Percentiles rank a stretch among this genome's conserved stretches.
These are phyloP conservation scores for Aleurites moluccanus DNA, from an alignment of 441 rosid species.

Conservation along the genomic window DNA sequence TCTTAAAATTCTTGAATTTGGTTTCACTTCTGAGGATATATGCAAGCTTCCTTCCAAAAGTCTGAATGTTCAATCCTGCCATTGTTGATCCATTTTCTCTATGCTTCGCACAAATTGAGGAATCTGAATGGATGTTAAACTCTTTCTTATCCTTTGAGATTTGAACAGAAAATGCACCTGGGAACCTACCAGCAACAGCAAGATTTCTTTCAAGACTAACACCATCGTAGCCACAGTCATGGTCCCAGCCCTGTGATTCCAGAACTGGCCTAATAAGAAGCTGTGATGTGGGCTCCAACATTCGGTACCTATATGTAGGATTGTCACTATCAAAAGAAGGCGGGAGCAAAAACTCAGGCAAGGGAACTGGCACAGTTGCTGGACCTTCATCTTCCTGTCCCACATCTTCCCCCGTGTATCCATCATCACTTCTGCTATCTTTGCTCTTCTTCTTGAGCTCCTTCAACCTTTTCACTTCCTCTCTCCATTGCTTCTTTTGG, in stretches of 20 bases:
- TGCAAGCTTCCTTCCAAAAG: conserved; percentile 78
- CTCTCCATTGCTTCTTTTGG: conserved; percentile 60
- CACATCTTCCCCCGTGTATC: conserved; percentile 49
- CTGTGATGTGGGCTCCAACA: conserved; percentile 77
- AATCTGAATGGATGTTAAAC: conserved; percentile 74
- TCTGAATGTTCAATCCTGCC: conserved; percentile 89
- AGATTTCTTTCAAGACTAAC: conserved; percentile 57
- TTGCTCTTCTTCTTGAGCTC: conserved; percentile 46
- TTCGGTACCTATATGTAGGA: conserved; percentile 79
- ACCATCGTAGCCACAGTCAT: conserved; percentile 87
- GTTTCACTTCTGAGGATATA: conserved; percentile 75
- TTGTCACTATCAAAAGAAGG: conserved; percentile 77
- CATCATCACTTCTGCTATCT: conserved; percentile 35
- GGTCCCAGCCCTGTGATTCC: conserved; percentile 92
- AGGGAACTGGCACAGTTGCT: conserved; percentile 73
- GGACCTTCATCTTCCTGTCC: conserved; percentile 67
- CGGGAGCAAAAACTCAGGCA: conserved; percentile 80
- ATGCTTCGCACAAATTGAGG: conserved; percentile 67
- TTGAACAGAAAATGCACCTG: conserved; percentile 62
- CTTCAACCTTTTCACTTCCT: conserved; percentile 33
- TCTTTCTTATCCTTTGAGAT: conserved; percentile 82
- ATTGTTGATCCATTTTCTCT: conserved; percentile 73
- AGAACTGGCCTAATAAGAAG: conserved; percentile 74
- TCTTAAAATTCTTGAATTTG: conserved; percentile 65
- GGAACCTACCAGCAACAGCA: conserved; percentile 56